Conservation (phyloP, 2,329 filamentous ascomycete species). For the Scytalidium lignicola region DNA sequence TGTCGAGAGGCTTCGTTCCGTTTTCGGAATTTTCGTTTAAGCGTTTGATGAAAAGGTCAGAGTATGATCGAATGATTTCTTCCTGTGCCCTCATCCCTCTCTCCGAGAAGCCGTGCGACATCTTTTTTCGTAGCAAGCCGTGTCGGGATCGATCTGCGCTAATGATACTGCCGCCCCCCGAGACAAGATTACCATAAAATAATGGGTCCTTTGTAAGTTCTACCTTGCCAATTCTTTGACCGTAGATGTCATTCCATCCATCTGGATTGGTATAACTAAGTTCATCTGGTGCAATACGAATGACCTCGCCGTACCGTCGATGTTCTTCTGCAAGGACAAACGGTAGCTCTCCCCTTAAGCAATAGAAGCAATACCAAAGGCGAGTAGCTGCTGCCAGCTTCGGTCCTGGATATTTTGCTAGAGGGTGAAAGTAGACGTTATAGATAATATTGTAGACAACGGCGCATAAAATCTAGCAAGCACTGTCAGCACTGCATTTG, state of each 20-base stretch:
- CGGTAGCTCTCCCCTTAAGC: slow-evolving; percentile 5
- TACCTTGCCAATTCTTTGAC: neutral
- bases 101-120: slow-evolving; percentile 37
- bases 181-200: neutral
- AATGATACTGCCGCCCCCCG: neutral
- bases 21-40: slow-evolving; percentile 16
- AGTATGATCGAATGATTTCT: slow-evolving; percentile 33
- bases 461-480: no score
- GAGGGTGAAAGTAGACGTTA: slow-evolving; percentile 9
- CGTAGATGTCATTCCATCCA: slow-evolving; percentile 9
- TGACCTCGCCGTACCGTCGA: slow-evolving; percentile 8
- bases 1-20: neutral
- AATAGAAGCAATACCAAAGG: slow-evolving; percentile 5
- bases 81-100: slow-evolving; percentile 36
- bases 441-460: no score
- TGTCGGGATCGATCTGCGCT: slow-evolving; percentile 1
- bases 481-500: no score
- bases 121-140: slow-evolving; percentile 14
- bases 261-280: slow-evolving; percentile 6
- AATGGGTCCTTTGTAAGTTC: slow-evolving; percentile 5
- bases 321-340: slow-evolving; percentile 4
- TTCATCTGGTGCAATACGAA: slow-evolving; percentile 3
- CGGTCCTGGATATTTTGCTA: slow-evolving; percentile 12
- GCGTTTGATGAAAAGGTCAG: slow-evolving; percentile 31
- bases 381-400: slow-evolving; percentile 8